Base-by-base conservation (phyloP, 164 flowering plant genomes). In the Magnolia kwangsiensis region DNA sequence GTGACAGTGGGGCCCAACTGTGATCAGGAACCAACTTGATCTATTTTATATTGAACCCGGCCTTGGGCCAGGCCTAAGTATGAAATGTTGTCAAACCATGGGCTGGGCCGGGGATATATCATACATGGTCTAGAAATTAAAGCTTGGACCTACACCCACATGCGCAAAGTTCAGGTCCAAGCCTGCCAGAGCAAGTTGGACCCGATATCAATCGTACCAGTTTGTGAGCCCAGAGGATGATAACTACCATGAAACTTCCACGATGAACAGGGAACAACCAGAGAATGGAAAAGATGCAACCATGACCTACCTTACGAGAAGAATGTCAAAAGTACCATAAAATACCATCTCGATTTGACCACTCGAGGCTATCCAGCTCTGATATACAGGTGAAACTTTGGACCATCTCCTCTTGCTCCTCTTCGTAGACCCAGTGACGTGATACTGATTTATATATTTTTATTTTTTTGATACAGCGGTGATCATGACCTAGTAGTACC, bases 401-500 rank as follows among this genome's bases (percentile, higher is more conserved):
- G 8, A 3, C 45, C 16, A 24, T 27, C 13, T 1, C 29, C 50
- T 10, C 14, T 4, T 27, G 13, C 1, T 27, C 11, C 19, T 1
- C 19, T 67, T 67, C 14, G 1, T 14, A 3, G 14, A 8, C 31
- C 8, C 14, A 7, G 27, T 64, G 24, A 13, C 19, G 27, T 7
- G 18, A 11, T 24, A 27, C 27, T 67, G 24, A 9, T 10, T 2
- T 21, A 24, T 2, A 9, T 3, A 0, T 29, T 67, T 11, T 55
- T 9, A 8, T 11, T 55, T 0, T 16, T 16, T 13, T 50, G 2
- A 55, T 9, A 4, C 73, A 89, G 92, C 75, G 92, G 91, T 2
- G 92, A 90, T 71, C 94, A 87, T 78, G 92, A 89, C 83, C 24
- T 79, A 67, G 0, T 59, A 0, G 76, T 87, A 1, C 82, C 91